Base-by-base conservation (phyloP, 208 protist genomes). In the Leishmania gerbilli region DNA sequence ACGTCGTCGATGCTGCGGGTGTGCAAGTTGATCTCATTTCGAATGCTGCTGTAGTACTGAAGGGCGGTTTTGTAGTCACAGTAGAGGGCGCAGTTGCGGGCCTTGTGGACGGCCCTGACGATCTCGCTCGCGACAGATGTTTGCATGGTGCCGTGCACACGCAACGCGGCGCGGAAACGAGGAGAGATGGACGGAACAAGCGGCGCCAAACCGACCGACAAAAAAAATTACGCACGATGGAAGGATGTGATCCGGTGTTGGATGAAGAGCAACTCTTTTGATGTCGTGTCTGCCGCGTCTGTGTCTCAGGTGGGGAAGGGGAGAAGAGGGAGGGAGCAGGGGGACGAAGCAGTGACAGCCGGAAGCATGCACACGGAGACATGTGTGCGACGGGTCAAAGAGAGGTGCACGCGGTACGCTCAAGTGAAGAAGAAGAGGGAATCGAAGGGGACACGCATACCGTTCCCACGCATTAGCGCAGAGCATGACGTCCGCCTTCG, bases 41-140 rank as follows among this genome's bases (percentile, higher is more conserved):
- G 85, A 27, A 91, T 81, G 65, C 79, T 87, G 19, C 27, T 74
- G 82, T 97, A 97, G 80, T 88, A 90, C 19, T 82, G 80, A 1
- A 93, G 64, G 0, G 94, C 92, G 0, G 87, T 78, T 21, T 95
- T 91, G 83, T 97, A 97, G 76, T 93, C 79, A 19, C 88, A 94
- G 31, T 88, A 77, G 37, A 97, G 79, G 9, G 92, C 88, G 82
- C 90, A 95, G 31, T 81, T 79, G 37, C 92, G 92, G 31, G 94
- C 94, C 37, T 84, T 65, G 1, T 91, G 84, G 6, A 95, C 71
- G 17, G 87, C 87, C 67, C 91, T 86, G 31, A 78, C 87, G 21
- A 93, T 89, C 31, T 88, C 86, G 2, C 15, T 49, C 9, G 85
- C 62, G n/a, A 88, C 84, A 47, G 79, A 79, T 24, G 47, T 55